Evolutionary conservation across 768 basidiomycete genomes (phyloP).

Genomic region (Hygrophorus russula): DNA sequence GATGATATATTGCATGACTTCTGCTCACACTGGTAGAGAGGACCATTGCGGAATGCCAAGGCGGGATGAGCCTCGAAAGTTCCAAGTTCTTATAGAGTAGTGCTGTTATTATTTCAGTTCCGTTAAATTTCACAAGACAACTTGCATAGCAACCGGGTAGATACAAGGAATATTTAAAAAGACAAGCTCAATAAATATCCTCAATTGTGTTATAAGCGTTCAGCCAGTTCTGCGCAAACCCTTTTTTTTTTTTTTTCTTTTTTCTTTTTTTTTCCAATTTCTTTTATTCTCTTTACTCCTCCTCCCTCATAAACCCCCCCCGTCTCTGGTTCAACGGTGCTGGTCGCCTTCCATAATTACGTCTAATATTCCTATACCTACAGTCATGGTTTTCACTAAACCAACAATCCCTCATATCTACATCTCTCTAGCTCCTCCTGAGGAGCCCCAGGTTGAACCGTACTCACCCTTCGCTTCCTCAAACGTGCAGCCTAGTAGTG

Average conservation of each 20-base stretch:
- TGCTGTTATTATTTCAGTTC: too few species aligned
- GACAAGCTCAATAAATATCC: too few species aligned
- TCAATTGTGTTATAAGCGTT: not conserved
- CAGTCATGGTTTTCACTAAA: constrained; percentile 28
- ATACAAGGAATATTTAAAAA: too few species aligned
- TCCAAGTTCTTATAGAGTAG: too few species aligned
- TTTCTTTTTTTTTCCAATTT: too few species aligned
- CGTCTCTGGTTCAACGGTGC: constrained; percentile 29
- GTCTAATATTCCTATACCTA: constrained; percentile 9
- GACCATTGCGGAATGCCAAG: too few species aligned
- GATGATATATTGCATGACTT: too few species aligned
- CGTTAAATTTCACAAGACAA: not conserved
- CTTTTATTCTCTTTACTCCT: too few species aligned
- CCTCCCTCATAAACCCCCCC: too few species aligned
- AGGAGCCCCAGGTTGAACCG: constrained; percentile 38
- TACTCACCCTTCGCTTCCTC: constrained; percentile 48
- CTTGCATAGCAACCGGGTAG: not conserved
- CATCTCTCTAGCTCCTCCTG: constrained; percentile 58
- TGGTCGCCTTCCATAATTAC: constrained; percentile 39
- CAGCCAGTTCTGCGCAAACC: constrained; percentile 12
- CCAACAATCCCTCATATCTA: constrained; percentile 53
- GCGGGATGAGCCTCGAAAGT: too few species aligned
- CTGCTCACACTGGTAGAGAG: too few species aligned
- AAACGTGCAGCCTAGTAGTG: constrained; percentile 17
- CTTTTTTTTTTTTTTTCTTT: constrained; percentile 15